Conservation (phyloP, 148 eudicot species). For the Limonium bicolor region DNA sequence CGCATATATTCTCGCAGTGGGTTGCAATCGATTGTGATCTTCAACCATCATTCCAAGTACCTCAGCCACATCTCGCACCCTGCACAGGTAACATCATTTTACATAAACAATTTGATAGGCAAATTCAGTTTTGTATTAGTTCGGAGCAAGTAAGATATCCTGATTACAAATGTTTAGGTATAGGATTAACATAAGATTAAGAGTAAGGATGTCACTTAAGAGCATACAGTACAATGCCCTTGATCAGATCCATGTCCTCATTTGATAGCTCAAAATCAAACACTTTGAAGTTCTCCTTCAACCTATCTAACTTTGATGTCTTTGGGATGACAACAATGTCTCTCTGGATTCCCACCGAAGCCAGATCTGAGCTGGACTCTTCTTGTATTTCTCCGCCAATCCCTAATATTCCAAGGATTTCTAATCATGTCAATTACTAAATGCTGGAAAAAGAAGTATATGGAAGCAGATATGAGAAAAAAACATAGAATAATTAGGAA, state of each 20-base stretch:
- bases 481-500: too few relatives aligned
- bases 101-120: too few relatives aligned
- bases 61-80: conserved; percentile 99
- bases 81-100: too few relatives aligned
- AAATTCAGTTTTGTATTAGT: too few relatives aligned
- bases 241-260: conserved; percentile 74
- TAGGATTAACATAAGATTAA: too few relatives aligned
- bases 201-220: too few relatives aligned
- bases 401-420: conserved; percentile 26
- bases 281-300: conserved; percentile 54
- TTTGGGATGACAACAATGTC: conserved; percentile 71
- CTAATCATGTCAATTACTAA: too few relatives aligned
- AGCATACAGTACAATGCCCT: too few relatives aligned
- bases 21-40: conserved; percentile 71
- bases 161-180: too few relatives aligned
- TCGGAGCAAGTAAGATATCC: too few relatives aligned
- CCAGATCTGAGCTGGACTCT: conserved; percentile 61
- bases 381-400: conserved; percentile 62
- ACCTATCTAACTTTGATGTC: conserved; percentile 61
- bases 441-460: too few relatives aligned
- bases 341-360: conserved; percentile 82
- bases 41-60: conserved; percentile 98
- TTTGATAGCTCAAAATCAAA: conserved; percentile 59
- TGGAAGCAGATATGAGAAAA: too few relatives aligned
- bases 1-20: conserved; percentile 88